Base-by-base conservation (phyloP, 805 yeast species). In the Ogataea methylovora region DNA sequence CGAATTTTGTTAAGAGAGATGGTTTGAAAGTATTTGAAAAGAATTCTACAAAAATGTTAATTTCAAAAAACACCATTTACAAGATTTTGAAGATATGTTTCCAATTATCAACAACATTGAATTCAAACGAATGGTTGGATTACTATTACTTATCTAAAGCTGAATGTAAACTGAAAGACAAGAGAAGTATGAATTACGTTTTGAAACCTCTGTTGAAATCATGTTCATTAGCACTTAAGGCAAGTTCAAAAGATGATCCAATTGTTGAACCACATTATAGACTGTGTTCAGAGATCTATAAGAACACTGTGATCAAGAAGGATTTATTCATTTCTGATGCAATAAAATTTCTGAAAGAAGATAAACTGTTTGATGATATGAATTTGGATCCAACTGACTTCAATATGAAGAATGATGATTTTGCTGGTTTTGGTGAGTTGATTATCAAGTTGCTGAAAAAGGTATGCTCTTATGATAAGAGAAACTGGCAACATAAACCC, bases 401-500 rank as follows among this genome's bases (percentile, higher is more conserved):
- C 2, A 36, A 30, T 17, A 41, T 9, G 36, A 41, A 9, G 37
- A 42, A 50, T 12, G 29, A 44, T 36, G 42, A 13, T 40, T 42
- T 51, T n/a, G 41, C 48, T 3, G 51, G 49, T 1, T 65, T 75
- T 41, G 65, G 56, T 35, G 42, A 51, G 7, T 45, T 60, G 10
- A 56, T 80, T 3, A 58, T 80, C 1, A 51, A 50, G 0, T 54
- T 74, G 7, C 53, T 85, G 27, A 59, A 58, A 26, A 71, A 61
- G 37, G 49, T 85, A 3, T 55, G 69, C 13, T 33, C 61, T 0
- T 57, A 71, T 9, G 97, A 90, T 52, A 87, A 82, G 51, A 84
- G 79, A 51, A 84, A 77, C 34, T 87, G 97, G 97, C 94, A 87
- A 34, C 97, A 92, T 51, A 71, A 83, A 34, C 94, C 97, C 2